Percentiles rank a stretch among this genome's conserved stretches.
phyloP scores from a whole-genome alignment of 1,284 basidiomycete species.

The Cryptococcus sp. region DNA sequence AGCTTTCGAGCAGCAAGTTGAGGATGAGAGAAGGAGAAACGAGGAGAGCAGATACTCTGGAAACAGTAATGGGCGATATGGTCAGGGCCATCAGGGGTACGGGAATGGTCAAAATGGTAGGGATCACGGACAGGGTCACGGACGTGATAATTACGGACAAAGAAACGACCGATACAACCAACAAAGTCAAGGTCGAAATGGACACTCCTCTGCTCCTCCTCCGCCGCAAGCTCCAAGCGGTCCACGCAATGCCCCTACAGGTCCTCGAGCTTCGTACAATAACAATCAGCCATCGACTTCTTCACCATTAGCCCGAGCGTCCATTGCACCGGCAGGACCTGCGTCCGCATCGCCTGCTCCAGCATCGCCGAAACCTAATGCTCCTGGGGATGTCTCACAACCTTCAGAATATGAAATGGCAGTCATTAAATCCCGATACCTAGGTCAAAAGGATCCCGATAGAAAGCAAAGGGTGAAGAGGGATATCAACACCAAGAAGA shows the following conservation, averaged over 20 bases:
- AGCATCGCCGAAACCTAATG: constrained; percentile 10
- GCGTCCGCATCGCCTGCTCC: constrained; percentile 9
- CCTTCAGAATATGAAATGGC: constrained; percentile 65
- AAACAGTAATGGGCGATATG: constrained; percentile 13
- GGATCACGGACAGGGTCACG: background rate
- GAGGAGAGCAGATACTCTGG: constrained; percentile 45
- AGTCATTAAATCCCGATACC: constrained; percentile 78
- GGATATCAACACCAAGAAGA: constrained; percentile 73
- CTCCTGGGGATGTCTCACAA: constrained; percentile 23
- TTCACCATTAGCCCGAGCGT: background rate
- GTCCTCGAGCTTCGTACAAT: constrained; percentile 21
- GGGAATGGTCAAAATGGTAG: constrained; percentile 7
- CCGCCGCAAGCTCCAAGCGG: constrained; percentile 12
- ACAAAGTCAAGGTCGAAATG: background rate
- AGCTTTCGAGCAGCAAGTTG: constrained; percentile 60
- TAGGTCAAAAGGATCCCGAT: constrained; percentile 64
- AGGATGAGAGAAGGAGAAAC: constrained; percentile 57
- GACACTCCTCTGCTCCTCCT: background rate
- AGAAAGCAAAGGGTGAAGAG: constrained; percentile 91
- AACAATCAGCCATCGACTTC: background rate
- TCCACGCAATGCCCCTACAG: constrained; percentile 26
- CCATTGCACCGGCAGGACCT: constrained; percentile 3
- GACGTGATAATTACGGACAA: background rate
- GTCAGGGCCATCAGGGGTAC: constrained; percentile 10
- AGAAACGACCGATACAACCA: constrained; percentile 14